Evolutionary conservation across 306 rosid species (phyloP).

Genomic region (Sophora flavescens): DNA sequence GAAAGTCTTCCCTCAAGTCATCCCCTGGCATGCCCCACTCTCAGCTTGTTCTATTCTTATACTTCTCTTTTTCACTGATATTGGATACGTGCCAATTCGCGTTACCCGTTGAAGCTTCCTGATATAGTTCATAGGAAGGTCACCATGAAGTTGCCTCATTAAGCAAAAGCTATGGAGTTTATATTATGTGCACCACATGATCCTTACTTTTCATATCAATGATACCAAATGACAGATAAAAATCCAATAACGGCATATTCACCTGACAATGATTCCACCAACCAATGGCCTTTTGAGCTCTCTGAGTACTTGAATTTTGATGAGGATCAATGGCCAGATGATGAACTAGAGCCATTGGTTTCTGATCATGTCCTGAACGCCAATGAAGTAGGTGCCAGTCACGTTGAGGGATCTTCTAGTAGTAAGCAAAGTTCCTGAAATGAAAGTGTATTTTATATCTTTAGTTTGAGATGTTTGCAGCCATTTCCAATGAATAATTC

Average conservation of each 20-base stretch:
- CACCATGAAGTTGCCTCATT: constrained; percentile 60
- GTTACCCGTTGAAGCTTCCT: constrained; percentile 71
- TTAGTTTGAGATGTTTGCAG: background rate
- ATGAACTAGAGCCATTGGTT: constrained; percentile 39
- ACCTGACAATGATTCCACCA: constrained; percentile 47
- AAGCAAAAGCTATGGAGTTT: constrained; percentile 13
- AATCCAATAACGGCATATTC: constrained; percentile 43
- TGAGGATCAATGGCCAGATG: constrained; percentile 53
- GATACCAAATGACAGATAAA: constrained; percentile 60
- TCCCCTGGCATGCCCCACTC: constrained; percentile 57
- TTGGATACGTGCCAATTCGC: constrained; percentile 48
- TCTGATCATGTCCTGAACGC: constrained; percentile 41
- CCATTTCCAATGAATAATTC: background rate
- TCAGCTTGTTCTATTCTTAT: background rate
- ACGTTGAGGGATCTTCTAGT: constrained; percentile 47
- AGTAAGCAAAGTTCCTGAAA: constrained; percentile 54
- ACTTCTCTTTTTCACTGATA: background rate
- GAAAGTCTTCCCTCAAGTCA: constrained; percentile 66
- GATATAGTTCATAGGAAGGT: constrained; percentile 62
- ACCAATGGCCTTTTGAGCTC: constrained; percentile 52
- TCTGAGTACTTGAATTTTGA: constrained; percentile 62
- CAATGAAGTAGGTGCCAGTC: constrained; percentile 49
- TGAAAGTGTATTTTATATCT: background rate
- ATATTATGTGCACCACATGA: constrained; percentile 24
- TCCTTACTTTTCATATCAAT: constrained; percentile 21